Percentiles rank a stretch among this genome's conserved stretches.
phyloP scores from a whole-genome alignment of 179 eudicot genomes.

The Carnegiea gigantea region DNA sequence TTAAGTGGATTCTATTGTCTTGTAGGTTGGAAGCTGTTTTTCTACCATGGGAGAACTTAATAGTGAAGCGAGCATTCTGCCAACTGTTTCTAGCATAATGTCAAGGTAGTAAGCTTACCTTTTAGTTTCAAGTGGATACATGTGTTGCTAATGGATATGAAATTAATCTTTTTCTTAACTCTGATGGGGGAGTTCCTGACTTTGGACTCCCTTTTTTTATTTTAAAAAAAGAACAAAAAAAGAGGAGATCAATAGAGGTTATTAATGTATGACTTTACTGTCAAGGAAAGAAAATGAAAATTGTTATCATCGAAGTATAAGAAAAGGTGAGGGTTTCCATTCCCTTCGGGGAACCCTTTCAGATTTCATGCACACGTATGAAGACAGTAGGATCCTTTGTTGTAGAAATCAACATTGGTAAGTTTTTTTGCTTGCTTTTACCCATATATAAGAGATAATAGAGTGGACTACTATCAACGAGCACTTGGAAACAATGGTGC shows the following conservation, averaged over 20 bases:
- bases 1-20: constrained; percentile 4
- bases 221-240: too few species aligned
- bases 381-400: not conserved
- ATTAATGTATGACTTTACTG: too few species aligned
- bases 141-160: not conserved
- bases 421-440: not conserved
- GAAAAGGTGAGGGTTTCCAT: not conserved
- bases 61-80: constrained; percentile 39
- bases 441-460: not conserved
- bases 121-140: not conserved
- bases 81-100: constrained; percentile 54
- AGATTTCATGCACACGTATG: not conserved
- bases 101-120: constrained; percentile 45
- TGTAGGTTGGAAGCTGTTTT: constrained; percentile 56
- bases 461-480: not conserved
- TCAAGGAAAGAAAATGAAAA: too few species aligned
- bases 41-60: constrained; percentile 38
- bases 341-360: not conserved
- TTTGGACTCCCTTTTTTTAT: too few species aligned
- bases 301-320: too few species aligned
- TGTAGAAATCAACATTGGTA: not conserved
- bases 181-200: not conserved
- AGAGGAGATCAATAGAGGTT: too few species aligned
- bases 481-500: too few species aligned
- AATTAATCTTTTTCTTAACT: not conserved